phyloP scores from a whole-genome alignment of 352 stramenopile species.

The Globisporangium yorkense region DNA sequence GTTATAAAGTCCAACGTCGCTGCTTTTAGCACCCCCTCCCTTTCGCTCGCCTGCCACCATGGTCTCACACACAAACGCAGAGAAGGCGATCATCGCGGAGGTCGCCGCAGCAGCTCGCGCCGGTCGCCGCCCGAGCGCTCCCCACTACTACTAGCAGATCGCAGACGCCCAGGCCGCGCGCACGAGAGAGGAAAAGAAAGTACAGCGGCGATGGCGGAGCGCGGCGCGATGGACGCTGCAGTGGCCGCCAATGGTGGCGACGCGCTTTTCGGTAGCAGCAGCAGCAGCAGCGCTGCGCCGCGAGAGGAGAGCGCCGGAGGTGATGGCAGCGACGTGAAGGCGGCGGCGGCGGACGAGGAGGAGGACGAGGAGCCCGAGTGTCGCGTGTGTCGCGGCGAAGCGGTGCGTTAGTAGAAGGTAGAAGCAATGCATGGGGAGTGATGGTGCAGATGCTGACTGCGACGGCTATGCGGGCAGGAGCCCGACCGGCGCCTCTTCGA shows the following conservation, averaged over 20 bases:
- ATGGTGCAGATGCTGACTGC: background rate
- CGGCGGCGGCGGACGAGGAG: constrained; percentile 12
- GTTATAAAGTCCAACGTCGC: no score
- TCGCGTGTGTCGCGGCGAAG: constrained; percentile 90
- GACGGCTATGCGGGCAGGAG: constrained; percentile 30
- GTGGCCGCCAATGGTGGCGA: constrained; percentile 5
- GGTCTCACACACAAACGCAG: no score
- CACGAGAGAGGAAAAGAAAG: background rate
- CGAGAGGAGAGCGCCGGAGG: background rate
- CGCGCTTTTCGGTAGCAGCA: constrained; percentile 1
- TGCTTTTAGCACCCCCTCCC: no score
- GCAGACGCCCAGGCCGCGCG: background rate
- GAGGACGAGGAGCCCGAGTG: constrained; percentile 89
- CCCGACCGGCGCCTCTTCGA: constrained; percentile 66
- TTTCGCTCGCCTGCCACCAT: no score
- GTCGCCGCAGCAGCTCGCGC: no score
- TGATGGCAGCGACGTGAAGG: background rate
- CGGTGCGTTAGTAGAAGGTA: constrained; percentile 30
- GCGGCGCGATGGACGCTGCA: constrained; percentile 3
- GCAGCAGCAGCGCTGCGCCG: background rate
- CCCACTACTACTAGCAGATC: background rate
- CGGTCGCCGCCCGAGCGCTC: background rate
- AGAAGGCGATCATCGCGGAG: no score
- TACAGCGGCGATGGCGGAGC: constrained; percentile 5
- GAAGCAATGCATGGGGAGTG: no score